These are phyloP conservation scores for Pseudocercospora crystallina DNA, from an alignment of 2,329 filamentous ascomycete species.

Conservation along the genomic window DNA sequence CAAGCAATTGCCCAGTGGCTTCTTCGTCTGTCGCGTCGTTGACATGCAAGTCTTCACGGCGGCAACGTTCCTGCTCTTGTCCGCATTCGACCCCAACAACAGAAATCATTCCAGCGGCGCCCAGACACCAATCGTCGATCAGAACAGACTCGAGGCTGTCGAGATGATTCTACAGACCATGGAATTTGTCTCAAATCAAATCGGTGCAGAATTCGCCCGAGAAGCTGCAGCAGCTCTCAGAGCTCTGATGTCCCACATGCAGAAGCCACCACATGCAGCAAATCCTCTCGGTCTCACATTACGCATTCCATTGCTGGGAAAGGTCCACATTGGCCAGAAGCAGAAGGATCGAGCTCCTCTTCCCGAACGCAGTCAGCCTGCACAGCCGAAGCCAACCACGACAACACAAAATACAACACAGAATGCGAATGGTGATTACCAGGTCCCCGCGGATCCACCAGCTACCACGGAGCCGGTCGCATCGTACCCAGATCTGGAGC, in stretches of 20 bases:
- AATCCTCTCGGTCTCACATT: conserved; percentile 15
- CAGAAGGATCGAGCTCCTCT: neutral
- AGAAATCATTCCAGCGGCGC: neutral
- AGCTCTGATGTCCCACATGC: conserved; percentile 20
- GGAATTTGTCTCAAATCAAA: conserved; percentile 17
- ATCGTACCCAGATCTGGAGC: neutral
- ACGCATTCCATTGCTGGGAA: conserved; percentile 22
- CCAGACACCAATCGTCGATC: neutral
- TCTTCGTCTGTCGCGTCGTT: conserved; percentile 29
- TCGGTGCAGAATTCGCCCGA: conserved; percentile 22
- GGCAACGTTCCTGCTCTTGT: conserved; percentile 26
- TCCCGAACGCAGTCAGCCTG: too few species aligned
- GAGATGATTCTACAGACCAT: conserved; percentile 22
- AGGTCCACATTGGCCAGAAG: conserved; percentile 20
- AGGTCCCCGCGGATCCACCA: neutral
- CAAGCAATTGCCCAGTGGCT: conserved; percentile 23
- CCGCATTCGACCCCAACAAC: conserved; percentile 2
- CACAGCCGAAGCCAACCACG: neutral
- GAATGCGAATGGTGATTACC: neutral
- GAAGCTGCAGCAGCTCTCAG: conserved; percentile 23
- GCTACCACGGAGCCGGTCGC: neutral
- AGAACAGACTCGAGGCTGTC: conserved; percentile 9
- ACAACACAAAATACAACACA: neutral
- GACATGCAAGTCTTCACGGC: conserved; percentile 32
- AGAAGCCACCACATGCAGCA: conserved; percentile 3